phyloP scores from a whole-genome alignment of 2,329 filamentous ascomycete species.

The Xylariaceae sp. region DNA sequence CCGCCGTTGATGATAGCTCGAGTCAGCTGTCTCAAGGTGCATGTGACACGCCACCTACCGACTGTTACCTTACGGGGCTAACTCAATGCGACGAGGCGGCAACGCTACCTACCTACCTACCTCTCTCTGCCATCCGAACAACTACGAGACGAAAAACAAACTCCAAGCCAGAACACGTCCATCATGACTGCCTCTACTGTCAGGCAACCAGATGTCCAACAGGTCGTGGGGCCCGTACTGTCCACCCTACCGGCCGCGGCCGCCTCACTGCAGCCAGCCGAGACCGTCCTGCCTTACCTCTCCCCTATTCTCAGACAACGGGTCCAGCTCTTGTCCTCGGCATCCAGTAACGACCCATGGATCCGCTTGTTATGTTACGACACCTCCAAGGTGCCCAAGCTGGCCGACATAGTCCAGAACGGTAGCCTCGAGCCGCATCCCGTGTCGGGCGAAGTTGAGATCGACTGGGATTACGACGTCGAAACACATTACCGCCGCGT shows the following conservation, averaged over 20 bases:
- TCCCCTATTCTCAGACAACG: conserved; percentile 60
- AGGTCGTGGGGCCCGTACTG: conserved; percentile 49
- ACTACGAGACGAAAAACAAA: no score
- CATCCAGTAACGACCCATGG: conserved; percentile 58
- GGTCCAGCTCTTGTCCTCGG: conserved; percentile 54
- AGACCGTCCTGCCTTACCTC: conserved; percentile 50
- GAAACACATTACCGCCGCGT: conserved; percentile 58
- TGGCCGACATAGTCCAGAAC: conserved; percentile 54
- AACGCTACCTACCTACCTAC: no score
- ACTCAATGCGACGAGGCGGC: no score
- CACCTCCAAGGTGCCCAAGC: conserved; percentile 42
- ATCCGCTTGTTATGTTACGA: conserved; percentile 67
- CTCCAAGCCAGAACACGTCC: conserved; percentile 2
- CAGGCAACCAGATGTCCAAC: conserved; percentile 36
- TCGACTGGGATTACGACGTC: conserved; percentile 60
- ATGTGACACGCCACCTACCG: conserved; percentile 12
- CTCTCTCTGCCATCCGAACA: no score
- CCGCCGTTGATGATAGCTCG: no score
- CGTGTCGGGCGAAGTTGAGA: conserved; percentile 69
- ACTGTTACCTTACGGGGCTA: no score
- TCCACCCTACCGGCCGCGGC: conserved; percentile 53
- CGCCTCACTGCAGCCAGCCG: conserved; percentile 48
- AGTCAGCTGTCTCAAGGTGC: conserved; percentile 8
- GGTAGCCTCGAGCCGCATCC: conserved; percentile 71
- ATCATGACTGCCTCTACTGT: conserved; percentile 26